Evolutionary conservation across 768 basidiomycete species (phyloP).

Genomic region (Calvatia gigantea): DNA sequence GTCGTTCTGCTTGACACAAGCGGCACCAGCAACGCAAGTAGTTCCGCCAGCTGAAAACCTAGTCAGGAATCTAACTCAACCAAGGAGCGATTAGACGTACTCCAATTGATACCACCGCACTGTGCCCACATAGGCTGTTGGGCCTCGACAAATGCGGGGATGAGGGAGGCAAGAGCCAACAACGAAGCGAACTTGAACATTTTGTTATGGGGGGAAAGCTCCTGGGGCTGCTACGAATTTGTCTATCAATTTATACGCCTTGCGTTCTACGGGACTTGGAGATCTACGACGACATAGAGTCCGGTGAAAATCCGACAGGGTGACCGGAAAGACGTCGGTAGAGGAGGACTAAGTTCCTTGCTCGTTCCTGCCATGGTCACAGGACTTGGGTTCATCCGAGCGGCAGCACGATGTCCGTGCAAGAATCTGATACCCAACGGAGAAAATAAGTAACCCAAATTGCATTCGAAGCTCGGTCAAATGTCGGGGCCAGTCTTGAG

Average conservation of each 20-base stretch:
- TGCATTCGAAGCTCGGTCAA: conserved; percentile 2
- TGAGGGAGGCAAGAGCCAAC: conserved; percentile 14
- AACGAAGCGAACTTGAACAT: conserved; percentile 48
- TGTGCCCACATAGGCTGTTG: conserved; percentile 43
- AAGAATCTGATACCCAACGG: neutral
- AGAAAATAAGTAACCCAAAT: neutral
- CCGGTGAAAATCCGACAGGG: conserved; percentile 34
- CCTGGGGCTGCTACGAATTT: conserved; percentile 9
- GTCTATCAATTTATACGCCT: conserved; percentile 20
- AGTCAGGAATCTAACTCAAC: conserved; percentile 17
- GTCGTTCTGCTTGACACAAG: conserved; percentile 30
- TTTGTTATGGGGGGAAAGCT: conserved; percentile 16
- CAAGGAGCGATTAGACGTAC: conserved; percentile 29
- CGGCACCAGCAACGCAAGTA: conserved; percentile 35
- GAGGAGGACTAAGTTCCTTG: conserved; percentile 9
- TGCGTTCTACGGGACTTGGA: neutral
- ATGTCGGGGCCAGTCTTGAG: neutral
- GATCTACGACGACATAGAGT: conserved; percentile 22
- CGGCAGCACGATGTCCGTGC: conserved; percentile 4
- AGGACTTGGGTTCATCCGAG: conserved; percentile 27
- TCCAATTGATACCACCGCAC: conserved; percentile 51
- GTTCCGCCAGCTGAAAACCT: conserved; percentile 30
- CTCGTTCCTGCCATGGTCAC: conserved; percentile 20
- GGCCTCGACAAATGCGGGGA: conserved; percentile 40
- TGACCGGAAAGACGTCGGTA: conserved; percentile 26